Conservation (phyloP, 345 rosid genomes). For the Fremontodendron californicum region DNA sequence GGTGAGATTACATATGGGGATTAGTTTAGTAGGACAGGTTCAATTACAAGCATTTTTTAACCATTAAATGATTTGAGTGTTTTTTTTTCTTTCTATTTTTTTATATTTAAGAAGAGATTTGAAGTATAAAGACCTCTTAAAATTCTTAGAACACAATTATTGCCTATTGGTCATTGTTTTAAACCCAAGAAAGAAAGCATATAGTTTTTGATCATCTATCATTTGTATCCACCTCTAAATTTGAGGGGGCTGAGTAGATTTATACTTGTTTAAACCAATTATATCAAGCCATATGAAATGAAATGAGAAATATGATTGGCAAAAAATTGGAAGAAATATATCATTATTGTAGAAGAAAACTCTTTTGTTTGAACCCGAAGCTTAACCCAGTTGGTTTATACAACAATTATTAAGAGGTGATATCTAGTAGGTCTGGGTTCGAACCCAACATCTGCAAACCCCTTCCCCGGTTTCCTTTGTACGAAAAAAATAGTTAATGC, state of each 20-base stretch:
- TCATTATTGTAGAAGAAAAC: neutral
- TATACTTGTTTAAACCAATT: no score
- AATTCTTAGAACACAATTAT: neutral
- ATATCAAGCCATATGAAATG: neutral
- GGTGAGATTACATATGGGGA: slow-evolving; percentile 1
- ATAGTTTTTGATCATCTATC: neutral
- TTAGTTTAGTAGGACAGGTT: neutral
- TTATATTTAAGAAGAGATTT: neutral
- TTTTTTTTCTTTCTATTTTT: neutral
- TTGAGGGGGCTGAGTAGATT: no score
- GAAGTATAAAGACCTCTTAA: neutral
- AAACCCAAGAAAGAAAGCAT: neutral
- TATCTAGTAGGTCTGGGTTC: no score
- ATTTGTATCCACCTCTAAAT: no score
- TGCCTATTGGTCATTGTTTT: neutral
- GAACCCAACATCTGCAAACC: no score
- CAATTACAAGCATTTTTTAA: neutral
- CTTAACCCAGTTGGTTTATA: no score
- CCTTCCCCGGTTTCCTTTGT: no score
- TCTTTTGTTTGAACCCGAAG: no score
- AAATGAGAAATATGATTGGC: neutral
- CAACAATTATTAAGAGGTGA: no score
- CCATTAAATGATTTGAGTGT: neutral
- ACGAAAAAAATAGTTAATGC: neutral
- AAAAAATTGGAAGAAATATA: neutral